Percentiles rank a stretch among this genome's conserved stretches.
Evolutionary conservation across 345 rosid genomes (phyloP).

Genomic region (Eucalyptus camaldulensis): DNA sequence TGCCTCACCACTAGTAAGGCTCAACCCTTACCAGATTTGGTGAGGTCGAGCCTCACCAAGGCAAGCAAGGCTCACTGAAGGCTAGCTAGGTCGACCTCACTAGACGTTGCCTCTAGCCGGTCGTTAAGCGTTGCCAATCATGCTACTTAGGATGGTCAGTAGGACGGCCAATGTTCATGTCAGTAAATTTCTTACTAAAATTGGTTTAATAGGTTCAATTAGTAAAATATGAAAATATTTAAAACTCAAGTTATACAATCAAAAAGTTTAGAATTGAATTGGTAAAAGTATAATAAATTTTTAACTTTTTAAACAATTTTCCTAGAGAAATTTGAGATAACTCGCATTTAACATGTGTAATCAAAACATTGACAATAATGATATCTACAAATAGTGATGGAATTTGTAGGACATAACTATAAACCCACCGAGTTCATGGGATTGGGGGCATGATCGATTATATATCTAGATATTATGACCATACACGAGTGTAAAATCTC

Average conservation of each 20-base stretch:
- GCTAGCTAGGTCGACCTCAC: no score
- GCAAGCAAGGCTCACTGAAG: no score
- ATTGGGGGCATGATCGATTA: background rate
- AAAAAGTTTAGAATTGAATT: no score
- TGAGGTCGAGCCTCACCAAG: background rate
- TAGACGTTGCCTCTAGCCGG: rapidly evolving
- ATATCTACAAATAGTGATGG: background rate
- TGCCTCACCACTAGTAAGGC: background rate
- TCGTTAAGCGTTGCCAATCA: no score
- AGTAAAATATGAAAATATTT: no score
- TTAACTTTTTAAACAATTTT: no score
- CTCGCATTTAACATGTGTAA: background rate
- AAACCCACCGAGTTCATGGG: background rate
- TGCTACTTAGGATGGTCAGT: no score
- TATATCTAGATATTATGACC: background rate
- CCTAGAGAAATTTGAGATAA: background rate
- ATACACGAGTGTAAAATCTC: background rate
- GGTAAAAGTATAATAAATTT: no score
- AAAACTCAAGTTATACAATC: rapidly evolving
- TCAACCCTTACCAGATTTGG: background rate
- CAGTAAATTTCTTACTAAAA: rapidly evolving
- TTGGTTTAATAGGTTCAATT: rapidly evolving
- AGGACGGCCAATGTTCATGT: rapidly evolving
- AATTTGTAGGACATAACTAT: background rate
- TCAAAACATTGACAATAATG: background rate